Evolutionary conservation across 129 eudicot genomes (phyloP), one percentile per base, ranked within the genome.

Genomic region (Sambucus nigra): DNA sequence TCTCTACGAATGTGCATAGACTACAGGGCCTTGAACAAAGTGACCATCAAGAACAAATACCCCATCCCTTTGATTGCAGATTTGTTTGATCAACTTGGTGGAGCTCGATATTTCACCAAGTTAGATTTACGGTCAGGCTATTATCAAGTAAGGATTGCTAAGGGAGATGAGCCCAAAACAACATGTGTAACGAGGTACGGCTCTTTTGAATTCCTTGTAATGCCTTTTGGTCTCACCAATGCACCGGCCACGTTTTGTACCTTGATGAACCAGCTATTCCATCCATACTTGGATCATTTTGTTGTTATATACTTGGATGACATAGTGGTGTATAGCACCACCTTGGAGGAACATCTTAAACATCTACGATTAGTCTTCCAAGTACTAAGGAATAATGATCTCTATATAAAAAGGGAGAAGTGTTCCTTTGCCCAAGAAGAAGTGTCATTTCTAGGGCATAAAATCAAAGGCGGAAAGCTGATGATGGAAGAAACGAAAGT

Each of bases 11-110:
- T 64, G 22, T 52, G 61, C 13, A 16, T 48, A 1, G 56, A 46
- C 38, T 65, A 56, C 38, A 56, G 49, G 33, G 57, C 64, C 8
- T 35, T 65, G 27, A 65, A 65, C 57, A 65, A 65, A 25, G 22
- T 65, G 15, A 63, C 19, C 1, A 21, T 66, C 0, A 67, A 48
- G n/a, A 67, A 57, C 19, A 20, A 50, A 15, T 48, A 58, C 47
- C 65, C 44, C 5, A 49, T 57, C n/a, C 72, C 52, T 3, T 9
- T 31, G 1, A 47, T 49, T 2, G 26, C 26, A 0, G 65, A 57
- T 4, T 38, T 57, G 31, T 67, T 67, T 25, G 72, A 67, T n/a
- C 20, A 24, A 47, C 31, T 48, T 5, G 40, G 59, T 0, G 4
- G 5, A 0, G 65, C 65, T 0, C n/a, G 18, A 4, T 26, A 12